phyloP scores from a whole-genome alignment of 441 rosid genomes.

The Sinapis alba region DNA sequence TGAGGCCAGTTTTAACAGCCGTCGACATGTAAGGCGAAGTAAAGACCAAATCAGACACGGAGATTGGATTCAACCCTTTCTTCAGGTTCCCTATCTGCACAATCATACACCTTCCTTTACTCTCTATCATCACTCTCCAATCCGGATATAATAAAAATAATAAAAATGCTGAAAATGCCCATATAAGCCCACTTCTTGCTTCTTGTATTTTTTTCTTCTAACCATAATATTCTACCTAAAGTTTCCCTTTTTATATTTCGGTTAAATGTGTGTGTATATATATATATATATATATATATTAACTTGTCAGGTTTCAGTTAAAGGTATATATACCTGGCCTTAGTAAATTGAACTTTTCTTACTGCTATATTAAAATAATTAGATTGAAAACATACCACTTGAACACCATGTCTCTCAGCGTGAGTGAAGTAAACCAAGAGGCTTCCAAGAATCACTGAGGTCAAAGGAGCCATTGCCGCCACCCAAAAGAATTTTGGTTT shows the following conservation, averaged over 20 bases:
- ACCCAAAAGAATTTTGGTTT: conserved; percentile 82
- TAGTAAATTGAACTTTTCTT: neutral
- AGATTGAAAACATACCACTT: conserved; percentile 58
- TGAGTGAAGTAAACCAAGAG: conserved; percentile 77
- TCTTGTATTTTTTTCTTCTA: conserved; percentile 23
- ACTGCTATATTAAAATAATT: neutral
- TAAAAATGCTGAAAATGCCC: neutral
- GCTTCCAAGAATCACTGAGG: conserved; percentile 84
- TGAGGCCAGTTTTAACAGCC: conserved; percentile 76
- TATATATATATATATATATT: neutral
- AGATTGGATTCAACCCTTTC: conserved; percentile 87
- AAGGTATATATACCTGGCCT: neutral
- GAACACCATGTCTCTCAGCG: conserved; percentile 88
- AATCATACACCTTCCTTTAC: conserved; percentile 15
- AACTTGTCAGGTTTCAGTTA: neutral
- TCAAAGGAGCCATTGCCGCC: conserved; percentile 93
- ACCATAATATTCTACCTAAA: conserved; percentile 24
- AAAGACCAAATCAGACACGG: conserved; percentile 67
- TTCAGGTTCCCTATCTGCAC: conserved; percentile 82
- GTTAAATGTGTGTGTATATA: neutral
- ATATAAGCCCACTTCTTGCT: conserved; percentile 27
- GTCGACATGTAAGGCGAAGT: conserved; percentile 61
- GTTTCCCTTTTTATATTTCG: neutral
- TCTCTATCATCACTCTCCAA: conserved; percentile 11
- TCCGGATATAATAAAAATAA: conserved; percentile 8